Percentiles rank a stretch among this genome's conserved stretches.
phyloP scores from a whole-genome alignment of 1,139 yeast species.

The Scheffersomyces segobiensis region DNA sequence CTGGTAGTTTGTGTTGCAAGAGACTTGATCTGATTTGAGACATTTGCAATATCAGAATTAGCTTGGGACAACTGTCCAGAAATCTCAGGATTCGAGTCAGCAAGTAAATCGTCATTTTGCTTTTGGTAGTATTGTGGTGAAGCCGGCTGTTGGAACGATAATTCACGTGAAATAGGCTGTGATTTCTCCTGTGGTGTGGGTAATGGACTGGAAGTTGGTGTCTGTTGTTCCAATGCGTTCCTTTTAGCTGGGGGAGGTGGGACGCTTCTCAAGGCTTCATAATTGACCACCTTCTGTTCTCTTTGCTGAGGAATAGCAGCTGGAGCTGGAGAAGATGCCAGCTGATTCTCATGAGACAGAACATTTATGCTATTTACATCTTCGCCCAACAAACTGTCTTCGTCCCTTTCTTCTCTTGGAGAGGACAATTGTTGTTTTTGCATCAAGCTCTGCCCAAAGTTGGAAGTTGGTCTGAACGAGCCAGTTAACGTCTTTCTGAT shows the following conservation, averaged over 20 bases:
- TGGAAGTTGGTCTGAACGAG: slow-evolving; percentile 59
- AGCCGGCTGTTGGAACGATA: background rate
- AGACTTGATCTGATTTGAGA: slow-evolving; percentile 81
- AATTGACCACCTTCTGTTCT: slow-evolving; percentile 31
- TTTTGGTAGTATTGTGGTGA: slow-evolving; percentile 1
- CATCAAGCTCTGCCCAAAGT: slow-evolving; percentile 64
- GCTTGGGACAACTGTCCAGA: slow-evolving; percentile 75
- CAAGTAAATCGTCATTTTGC: slow-evolving; percentile 52
- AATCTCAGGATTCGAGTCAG: slow-evolving; percentile 53
- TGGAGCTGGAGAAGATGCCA: slow-evolving; percentile 6
- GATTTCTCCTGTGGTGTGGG: slow-evolving; percentile 3
- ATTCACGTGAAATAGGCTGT: background rate
- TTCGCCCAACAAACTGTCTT: slow-evolving; percentile 30
- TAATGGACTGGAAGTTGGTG: slow-evolving; percentile 3
- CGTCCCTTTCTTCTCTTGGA: slow-evolving; percentile 20
- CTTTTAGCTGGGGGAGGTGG: slow-evolving; percentile 45
- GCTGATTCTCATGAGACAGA: slow-evolving; percentile 10
- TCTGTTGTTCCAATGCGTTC: slow-evolving; percentile 7
- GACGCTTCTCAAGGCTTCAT: slow-evolving; percentile 49
- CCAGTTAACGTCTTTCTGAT: slow-evolving; percentile 37
- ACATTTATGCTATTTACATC: slow-evolving; percentile 12
- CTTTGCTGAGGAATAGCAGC: slow-evolving; percentile 7
- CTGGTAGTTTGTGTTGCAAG: slow-evolving; percentile 72
- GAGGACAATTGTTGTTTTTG: slow-evolving; percentile 27
- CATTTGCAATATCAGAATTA: slow-evolving; percentile 82